These are phyloP conservation scores for Hura crepitans DNA, from an alignment of 441 rosid species.

Conservation along the genomic window DNA sequence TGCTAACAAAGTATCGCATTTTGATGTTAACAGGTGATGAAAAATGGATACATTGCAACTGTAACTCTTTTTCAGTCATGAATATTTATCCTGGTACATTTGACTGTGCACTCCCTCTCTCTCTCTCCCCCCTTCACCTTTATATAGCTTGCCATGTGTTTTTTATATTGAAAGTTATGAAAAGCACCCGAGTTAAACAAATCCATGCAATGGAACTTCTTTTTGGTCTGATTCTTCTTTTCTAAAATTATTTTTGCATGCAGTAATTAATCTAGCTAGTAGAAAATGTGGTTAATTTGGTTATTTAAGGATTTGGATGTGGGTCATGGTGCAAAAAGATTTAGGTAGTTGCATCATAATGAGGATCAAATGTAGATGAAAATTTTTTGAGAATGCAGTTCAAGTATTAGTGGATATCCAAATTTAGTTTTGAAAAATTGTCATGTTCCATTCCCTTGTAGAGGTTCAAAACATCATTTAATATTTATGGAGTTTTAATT, in stretches of 20 bases:
- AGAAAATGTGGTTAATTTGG: background rate
- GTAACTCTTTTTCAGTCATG: constrained; percentile 84
- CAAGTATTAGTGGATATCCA: background rate
- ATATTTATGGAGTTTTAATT: no score
- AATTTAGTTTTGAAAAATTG: background rate
- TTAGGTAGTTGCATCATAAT: no score
- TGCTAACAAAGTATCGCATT: constrained; percentile 21
- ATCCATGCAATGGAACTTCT: background rate
- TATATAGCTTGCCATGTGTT: background rate
- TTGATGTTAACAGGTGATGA: constrained; percentile 71
- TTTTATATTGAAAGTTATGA: no score
- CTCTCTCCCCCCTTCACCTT: no score
- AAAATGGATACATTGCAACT: constrained; percentile 84
- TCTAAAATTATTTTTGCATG: background rate
- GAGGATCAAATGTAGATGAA: background rate
- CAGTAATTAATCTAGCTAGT: background rate
- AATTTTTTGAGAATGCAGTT: background rate
- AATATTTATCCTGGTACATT: constrained; percentile 30
- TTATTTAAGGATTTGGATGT: no score
- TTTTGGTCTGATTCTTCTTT: background rate
- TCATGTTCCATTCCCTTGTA: background rate
- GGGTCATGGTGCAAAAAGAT: no score
- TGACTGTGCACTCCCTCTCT: background rate
- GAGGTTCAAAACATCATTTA: background rate
- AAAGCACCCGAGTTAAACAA: background rate